Conservation (phyloP, 129 eudicot species). For the Helichrysum umbraculigerum region DNA sequence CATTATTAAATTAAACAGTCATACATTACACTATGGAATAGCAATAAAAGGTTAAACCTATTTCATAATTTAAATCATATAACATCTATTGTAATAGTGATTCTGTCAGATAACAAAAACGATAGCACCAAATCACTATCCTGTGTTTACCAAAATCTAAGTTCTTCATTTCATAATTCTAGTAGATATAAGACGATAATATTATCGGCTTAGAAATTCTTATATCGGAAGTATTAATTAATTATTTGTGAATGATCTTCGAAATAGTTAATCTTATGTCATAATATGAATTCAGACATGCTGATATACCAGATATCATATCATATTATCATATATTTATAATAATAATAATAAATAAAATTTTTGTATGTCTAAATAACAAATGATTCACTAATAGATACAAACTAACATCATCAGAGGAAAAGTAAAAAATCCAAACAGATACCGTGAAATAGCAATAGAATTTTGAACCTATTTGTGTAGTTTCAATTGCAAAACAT, state of each 20-base stretch:
- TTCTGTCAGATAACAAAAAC: not conserved
- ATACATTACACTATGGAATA: not conserved
- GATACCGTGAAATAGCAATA: not conserved
- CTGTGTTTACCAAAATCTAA: not conserved
- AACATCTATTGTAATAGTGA: not conserved
- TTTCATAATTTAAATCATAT: not conserved
- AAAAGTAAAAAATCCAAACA: not conserved
- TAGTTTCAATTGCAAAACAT: too few species aligned
- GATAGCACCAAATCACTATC: not conserved
- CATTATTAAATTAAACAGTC: not conserved
- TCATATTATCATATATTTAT: not conserved
- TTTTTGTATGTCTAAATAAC: not conserved
- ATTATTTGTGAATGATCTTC: not conserved
- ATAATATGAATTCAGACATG: not conserved
- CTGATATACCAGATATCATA: constrained; percentile 7
- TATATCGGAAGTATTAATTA: not conserved
- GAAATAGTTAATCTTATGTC: not conserved
- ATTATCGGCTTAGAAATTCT: not conserved
- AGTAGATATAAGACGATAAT: not conserved
- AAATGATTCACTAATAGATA: not conserved
- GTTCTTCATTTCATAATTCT: constrained; percentile 5
- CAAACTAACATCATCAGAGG: constrained; percentile 18
- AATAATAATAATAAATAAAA: not conserved
- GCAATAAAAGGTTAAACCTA: constrained; percentile 1
- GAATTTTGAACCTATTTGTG: too few species aligned